Conservation (phyloP, 768 basidiomycete species). For the Boletus tylopilopsis region DNA sequence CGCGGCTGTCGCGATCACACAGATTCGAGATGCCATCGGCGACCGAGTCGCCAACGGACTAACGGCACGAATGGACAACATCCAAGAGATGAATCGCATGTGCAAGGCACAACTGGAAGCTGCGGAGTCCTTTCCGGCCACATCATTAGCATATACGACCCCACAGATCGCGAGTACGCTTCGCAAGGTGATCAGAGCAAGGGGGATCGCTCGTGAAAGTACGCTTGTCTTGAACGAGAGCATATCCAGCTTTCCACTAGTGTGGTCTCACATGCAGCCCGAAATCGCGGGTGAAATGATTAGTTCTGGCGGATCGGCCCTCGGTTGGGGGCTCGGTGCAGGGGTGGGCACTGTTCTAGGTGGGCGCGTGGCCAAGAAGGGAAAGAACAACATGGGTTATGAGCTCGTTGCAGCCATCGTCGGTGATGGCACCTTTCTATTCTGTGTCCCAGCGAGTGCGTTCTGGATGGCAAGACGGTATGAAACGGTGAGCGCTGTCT, state of each 20-base stretch:
- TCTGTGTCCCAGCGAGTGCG: conserved; percentile 59
- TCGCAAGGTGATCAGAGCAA: conserved; percentile 36
- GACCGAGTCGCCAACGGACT: conserved; percentile 6
- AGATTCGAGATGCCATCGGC: conserved; percentile 35
- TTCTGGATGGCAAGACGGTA: conserved; percentile 76
- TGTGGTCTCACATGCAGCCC: conserved; percentile 59
- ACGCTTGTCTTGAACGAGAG: conserved; percentile 59
- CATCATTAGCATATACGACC: conserved; percentile 30
- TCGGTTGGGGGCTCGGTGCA: conserved; percentile 68
- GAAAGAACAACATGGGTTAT: conserved; percentile 26
- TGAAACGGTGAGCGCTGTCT: conserved; percentile 45
- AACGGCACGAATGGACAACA: conserved; percentile 13
- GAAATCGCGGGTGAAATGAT: conserved; percentile 48
- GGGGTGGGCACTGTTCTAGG: conserved; percentile 58
- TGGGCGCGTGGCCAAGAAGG: conserved; percentile 24
- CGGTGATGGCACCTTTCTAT: conserved; percentile 69
- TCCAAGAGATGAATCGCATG: conserved; percentile 22
- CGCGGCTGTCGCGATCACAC: conserved; percentile 45
- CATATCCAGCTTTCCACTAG: conserved; percentile 50
- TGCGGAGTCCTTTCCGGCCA: conserved; percentile 30
- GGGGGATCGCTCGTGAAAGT: conserved; percentile 34
- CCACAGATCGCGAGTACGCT: conserved; percentile 50
- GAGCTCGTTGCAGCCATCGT: conserved; percentile 60
- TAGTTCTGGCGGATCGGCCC: conserved; percentile 57
- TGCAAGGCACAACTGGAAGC: conserved; percentile 26